A percentile compares a stretch with the other conserved stretches of the same genome.
phyloP scores from a whole-genome alignment of 169 alveolate species.

The Cryptosporidium parvum region DNA sequence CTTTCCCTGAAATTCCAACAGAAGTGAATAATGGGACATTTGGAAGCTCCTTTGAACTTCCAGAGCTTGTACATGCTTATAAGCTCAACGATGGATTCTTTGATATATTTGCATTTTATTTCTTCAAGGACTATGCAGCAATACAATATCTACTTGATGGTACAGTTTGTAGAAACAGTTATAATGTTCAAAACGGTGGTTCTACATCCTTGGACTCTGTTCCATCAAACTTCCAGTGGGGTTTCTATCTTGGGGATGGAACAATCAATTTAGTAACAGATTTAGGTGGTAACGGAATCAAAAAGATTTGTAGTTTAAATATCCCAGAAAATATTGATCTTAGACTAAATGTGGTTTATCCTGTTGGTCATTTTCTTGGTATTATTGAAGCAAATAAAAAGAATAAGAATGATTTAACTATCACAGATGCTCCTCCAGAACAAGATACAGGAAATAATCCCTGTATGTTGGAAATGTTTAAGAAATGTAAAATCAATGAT shows the following conservation, averaged over 20 bases:
- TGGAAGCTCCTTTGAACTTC: slow-evolving; percentile 25
- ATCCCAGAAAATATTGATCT: slow-evolving; percentile 15
- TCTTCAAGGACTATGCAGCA: slow-evolving; percentile 50
- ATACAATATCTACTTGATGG: slow-evolving; percentile 46
- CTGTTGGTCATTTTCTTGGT: slow-evolving; percentile 49
- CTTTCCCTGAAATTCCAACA: not conserved
- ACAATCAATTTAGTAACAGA: not conserved
- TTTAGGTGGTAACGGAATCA: not conserved
- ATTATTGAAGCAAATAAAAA: slow-evolving; percentile 20
- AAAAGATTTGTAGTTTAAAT: slow-evolving; percentile 21
- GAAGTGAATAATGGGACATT: slow-evolving; percentile 39
- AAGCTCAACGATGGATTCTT: slow-evolving; percentile 48
- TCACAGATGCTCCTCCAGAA: not conserved
- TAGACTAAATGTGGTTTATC: slow-evolving; percentile 58
- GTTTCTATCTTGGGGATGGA: slow-evolving; percentile 37
- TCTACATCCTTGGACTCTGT: not conserved
- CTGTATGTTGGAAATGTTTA: slow-evolving; percentile 42
- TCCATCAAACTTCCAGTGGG: slow-evolving; percentile 36
- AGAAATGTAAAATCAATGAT: slow-evolving; percentile 24
- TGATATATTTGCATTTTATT: slow-evolving; percentile 43
- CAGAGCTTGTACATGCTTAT: slow-evolving; percentile 51
- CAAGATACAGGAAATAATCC: slow-evolving; percentile 3
- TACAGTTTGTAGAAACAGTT: slow-evolving; percentile 31
- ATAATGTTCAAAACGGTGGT: not conserved
- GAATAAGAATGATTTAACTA: not conserved